Percentiles rank a stretch among this genome's conserved stretches.
These are phyloP conservation scores for Spiromastix sp. DNA, from an alignment of 2,329 filamentous ascomycete genomes.

Conservation along the genomic window DNA sequence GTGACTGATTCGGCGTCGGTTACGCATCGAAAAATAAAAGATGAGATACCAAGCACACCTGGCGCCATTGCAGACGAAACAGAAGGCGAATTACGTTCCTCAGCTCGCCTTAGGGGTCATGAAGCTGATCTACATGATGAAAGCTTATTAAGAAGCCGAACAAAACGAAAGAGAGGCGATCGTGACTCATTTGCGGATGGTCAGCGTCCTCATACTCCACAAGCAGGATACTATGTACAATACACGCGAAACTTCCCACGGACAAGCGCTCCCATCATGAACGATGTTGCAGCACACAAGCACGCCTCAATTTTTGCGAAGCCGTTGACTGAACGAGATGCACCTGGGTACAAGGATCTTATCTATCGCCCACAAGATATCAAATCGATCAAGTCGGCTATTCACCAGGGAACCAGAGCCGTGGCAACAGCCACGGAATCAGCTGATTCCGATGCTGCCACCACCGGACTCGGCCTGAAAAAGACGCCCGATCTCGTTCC, in stretches of 20 bases:
- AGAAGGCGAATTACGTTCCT: constrained; percentile 25
- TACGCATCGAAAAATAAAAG: constrained; percentile 19
- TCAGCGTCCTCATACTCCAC: constrained; percentile 18
- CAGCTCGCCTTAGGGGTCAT: constrained; percentile 18
- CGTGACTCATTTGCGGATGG: constrained; percentile 19
- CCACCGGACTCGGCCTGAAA: constrained; percentile 31
- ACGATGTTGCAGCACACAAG: constrained; percentile 66
- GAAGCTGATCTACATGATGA: constrained; percentile 14
- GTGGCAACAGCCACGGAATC: constrained; percentile 39
- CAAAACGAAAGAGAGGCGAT: constrained; percentile 32
- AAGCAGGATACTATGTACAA: constrained; percentile 26
- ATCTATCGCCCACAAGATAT: constrained; percentile 68
- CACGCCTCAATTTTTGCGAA: constrained; percentile 71
- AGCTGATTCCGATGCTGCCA: constrained; percentile 44
- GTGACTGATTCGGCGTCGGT: constrained; percentile 11
- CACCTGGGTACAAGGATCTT: constrained; percentile 64
- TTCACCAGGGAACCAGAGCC: constrained; percentile 40
- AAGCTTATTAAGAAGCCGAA: constrained; percentile 18
- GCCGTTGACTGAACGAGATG: constrained; percentile 62
- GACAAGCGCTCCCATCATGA: constrained; percentile 61
- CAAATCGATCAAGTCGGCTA: constrained; percentile 65
- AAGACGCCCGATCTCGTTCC: constrained; percentile 69
- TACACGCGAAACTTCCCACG: constrained; percentile 45
- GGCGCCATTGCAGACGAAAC: constrained; percentile 17
- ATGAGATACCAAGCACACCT: constrained; percentile 26